phyloP scores from a whole-genome alignment of 2,329 filamentous ascomycete genomes.

The Penicillium concentricum region DNA sequence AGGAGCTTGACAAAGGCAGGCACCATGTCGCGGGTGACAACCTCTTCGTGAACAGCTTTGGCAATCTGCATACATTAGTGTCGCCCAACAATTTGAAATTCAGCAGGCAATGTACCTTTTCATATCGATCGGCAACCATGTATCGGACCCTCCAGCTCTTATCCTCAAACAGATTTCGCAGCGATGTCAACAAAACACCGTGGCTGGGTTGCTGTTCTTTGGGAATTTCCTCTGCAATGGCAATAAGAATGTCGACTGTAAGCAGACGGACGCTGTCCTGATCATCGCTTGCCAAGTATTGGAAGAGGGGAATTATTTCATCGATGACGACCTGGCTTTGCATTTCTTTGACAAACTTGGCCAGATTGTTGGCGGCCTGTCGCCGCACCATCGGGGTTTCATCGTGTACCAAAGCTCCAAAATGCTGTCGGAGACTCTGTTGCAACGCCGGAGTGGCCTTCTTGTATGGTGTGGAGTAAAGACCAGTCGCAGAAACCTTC shows the following conservation, averaged over 20 bases:
- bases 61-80: conserved; percentile 67
- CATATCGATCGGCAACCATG: conserved; percentile 98
- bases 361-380: conserved; percentile 92
- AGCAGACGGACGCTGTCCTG: conserved; percentile 95
- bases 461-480: conserved; percentile 90
- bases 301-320: conserved; percentile 98
- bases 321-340: conserved; percentile 86
- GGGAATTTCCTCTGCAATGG: conserved; percentile 93
- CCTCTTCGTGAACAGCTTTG: conserved; percentile 96
- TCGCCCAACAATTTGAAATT: background rate
- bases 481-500: conserved; percentile 94
- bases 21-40: conserved; percentile 88
- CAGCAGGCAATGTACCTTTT: conserved; percentile 66
- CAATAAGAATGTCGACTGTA: conserved; percentile 93
- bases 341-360: conserved; percentile 98
- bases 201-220: conserved; percentile 98
- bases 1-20: conserved; percentile 96
- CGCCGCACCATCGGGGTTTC: conserved; percentile 98
- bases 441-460: conserved; percentile 86
- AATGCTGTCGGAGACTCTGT: conserved; percentile 87
- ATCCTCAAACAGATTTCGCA: conserved; percentile 93
- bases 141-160: conserved; percentile 99
- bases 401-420: conserved; percentile 90
- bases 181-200: conserved; percentile 82
- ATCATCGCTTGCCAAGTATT: conserved; percentile 93